Percentiles rank a stretch among this genome's conserved stretches.
Evolutionary conservation across 2,329 filamentous ascomycete species (phyloP).

Genomic region (Teratosphaeria nubilosa): DNA sequence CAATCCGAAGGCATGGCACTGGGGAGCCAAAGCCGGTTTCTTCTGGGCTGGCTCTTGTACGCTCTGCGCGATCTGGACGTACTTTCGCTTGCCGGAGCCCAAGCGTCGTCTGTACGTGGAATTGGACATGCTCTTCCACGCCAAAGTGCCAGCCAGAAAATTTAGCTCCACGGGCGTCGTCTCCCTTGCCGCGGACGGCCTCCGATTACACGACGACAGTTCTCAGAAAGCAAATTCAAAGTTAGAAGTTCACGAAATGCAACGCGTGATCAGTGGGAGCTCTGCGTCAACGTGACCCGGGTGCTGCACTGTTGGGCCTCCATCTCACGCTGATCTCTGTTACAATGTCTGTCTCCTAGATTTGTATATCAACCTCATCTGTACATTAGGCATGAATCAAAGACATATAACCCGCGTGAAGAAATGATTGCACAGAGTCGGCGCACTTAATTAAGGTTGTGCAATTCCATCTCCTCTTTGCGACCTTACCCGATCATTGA

Average conservation of each 20-base stretch:
- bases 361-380: background rate
- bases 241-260: background rate
- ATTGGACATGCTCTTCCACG: slow-evolving; percentile 47
- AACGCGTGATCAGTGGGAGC: background rate
- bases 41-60: slow-evolving; percentile 32
- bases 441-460: too few species aligned
- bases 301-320: background rate
- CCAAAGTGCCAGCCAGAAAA: slow-evolving; percentile 32
- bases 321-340: background rate
- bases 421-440: too few species aligned
- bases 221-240: background rate
- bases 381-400: background rate
- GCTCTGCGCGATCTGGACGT: slow-evolving; percentile 32
- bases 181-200: background rate
- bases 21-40: slow-evolving; percentile 19
- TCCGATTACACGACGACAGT: background rate
- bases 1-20: slow-evolving; percentile 13
- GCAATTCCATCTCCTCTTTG: too few species aligned
- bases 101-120: slow-evolving; percentile 40
- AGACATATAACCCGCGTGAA: too few species aligned
- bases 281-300: background rate
- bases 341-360: background rate
- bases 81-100: slow-evolving; percentile 34
- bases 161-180: slow-evolving; percentile 17
- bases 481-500: too few species aligned